These are phyloP conservation scores for Russula griseocarnosa DNA, from an alignment of 768 basidiomycete species.

Conservation along the genomic window DNA sequence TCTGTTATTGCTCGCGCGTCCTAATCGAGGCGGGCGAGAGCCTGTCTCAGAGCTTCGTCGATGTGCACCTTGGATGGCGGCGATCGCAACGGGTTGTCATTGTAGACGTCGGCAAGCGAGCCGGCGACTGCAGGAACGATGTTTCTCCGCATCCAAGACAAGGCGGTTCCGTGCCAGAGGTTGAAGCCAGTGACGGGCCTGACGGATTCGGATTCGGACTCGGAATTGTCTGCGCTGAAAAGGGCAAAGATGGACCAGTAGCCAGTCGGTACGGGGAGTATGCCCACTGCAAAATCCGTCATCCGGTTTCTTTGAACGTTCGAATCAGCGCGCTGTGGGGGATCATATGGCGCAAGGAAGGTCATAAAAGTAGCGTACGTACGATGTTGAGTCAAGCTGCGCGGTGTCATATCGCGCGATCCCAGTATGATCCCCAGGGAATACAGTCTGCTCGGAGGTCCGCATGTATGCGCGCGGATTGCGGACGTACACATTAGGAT, in stretches of 20 bases:
- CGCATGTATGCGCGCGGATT: not conserved
- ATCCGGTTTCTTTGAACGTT: not conserved
- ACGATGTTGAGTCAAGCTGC: not conserved
- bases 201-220: too few species aligned
- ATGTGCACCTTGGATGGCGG: not conserved
- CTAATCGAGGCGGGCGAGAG: slow-evolving; percentile 1
- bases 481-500: not conserved
- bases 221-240: not conserved
- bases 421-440: slow-evolving; percentile 14
- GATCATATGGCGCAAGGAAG: not conserved
- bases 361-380: not conserved
- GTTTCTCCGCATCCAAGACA: slow-evolving; percentile 14
- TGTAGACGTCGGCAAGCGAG: slow-evolving; percentile 7
- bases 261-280: slow-evolving; percentile 18
- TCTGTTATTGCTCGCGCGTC: not conserved
- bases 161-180: not conserved
- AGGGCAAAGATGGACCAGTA: slow-evolving; percentile 21
- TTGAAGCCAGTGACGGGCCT: not conserved
- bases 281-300: slow-evolving; percentile 6
- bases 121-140: slow-evolving; percentile 5
- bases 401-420: slow-evolving; percentile 14
- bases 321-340: not conserved
- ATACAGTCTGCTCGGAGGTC: slow-evolving; percentile 5
- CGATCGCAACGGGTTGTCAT: not conserved
- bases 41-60: slow-evolving; percentile 10